Conservation (phyloP, 2,329 filamentous ascomycete species). For the Coniochaeta prunicola region DNA sequence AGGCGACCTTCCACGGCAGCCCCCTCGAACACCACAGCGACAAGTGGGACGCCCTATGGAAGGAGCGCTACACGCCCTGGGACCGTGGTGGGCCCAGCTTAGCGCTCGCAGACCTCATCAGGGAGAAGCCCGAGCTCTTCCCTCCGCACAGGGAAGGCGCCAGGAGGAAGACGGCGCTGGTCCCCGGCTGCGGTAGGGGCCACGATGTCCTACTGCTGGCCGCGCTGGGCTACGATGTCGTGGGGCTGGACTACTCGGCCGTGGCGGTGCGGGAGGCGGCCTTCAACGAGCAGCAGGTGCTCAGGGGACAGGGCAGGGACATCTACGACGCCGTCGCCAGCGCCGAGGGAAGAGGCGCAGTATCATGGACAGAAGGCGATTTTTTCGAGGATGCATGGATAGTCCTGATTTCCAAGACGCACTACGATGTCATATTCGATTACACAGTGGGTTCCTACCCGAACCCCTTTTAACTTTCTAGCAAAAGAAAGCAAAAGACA, state of each 20-base stretch:
- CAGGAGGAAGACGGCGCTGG: slow-evolving; percentile 46
- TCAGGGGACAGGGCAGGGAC: slow-evolving; percentile 23
- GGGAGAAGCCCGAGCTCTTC: slow-evolving; percentile 36
- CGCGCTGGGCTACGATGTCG: slow-evolving; percentile 68
- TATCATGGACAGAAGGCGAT: slow-evolving; percentile 54
- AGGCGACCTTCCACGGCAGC: not conserved
- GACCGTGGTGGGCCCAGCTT: slow-evolving; percentile 46
- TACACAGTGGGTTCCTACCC: slow-evolving; percentile 44
- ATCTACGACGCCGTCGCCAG: slow-evolving; percentile 32
- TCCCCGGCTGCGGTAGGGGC: slow-evolving; percentile 76
- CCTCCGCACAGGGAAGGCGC: slow-evolving; percentile 13
- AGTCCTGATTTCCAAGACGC: slow-evolving; percentile 27
- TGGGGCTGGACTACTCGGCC: slow-evolving; percentile 62
- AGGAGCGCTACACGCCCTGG: slow-evolving; percentile 41
- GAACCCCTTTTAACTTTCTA: not conserved
- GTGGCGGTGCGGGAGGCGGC: slow-evolving; percentile 37
- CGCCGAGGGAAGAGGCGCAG: slow-evolving; percentile 36
- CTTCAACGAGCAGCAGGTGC: slow-evolving; percentile 28
- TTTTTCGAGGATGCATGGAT: slow-evolving; percentile 60
- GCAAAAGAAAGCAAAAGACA: not conserved
- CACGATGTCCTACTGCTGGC: slow-evolving; percentile 74
- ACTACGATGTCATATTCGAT: slow-evolving; percentile 61
- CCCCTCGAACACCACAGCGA: slow-evolving; percentile 7
- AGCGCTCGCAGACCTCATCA: slow-evolving; percentile 46
- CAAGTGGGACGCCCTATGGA: slow-evolving; percentile 43